Base-by-base conservation (phyloP, 106 monocot genomes). In the Agapanthus africanus region DNA sequence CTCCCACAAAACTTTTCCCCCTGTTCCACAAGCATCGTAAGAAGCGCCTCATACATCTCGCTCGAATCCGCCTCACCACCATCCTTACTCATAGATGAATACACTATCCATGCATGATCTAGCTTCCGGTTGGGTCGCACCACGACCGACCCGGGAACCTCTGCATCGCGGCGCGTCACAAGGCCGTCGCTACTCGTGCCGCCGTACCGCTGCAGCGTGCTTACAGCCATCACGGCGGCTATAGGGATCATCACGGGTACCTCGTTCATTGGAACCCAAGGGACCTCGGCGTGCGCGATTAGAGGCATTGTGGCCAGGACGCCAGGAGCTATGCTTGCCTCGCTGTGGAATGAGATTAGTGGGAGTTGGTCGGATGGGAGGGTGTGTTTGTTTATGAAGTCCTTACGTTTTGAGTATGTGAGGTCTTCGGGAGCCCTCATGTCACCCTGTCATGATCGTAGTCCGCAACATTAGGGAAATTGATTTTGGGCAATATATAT, bases 41-140 rank as follows among this genome's bases (percentile, higher is more conserved):
- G 60, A 40, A 91, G 44, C 60, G 91, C 91, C 65, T 91, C 91
- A 31, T 87, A 91, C 87, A 87, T 91, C 76, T 84, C 76, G 49
- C 76, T 77, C 0, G 91, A 77, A 73, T 87, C 83, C 10, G 79
- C 81, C 50, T 86, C 84, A 8, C 69, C 40, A 0, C 34, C 30
- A 14, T 73, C 66, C 72, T 56, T 73, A 19, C 40, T 82, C 41
- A 63, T 13, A 1, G 83, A 60, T 11, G 84, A 77, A 52, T 83
- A 85, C 35, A 88, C 87, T 85, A 94, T 90, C 94, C 94, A 94
- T 13, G 85, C 85, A 71, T 91, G 91, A 63, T 94, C 81, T 57
- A 88, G 73, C 73, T 88, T 94, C 41, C 75, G 69, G 0, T 80
- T 61, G 6, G 69, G 75, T 52, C 90, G 76, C 16, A 94, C 81